Evolutionary conservation across 2,329 filamentous ascomycete genomes (phyloP), one percentile per base, ranked within the genome.

Genomic region (Penicillium sp.): DNA sequence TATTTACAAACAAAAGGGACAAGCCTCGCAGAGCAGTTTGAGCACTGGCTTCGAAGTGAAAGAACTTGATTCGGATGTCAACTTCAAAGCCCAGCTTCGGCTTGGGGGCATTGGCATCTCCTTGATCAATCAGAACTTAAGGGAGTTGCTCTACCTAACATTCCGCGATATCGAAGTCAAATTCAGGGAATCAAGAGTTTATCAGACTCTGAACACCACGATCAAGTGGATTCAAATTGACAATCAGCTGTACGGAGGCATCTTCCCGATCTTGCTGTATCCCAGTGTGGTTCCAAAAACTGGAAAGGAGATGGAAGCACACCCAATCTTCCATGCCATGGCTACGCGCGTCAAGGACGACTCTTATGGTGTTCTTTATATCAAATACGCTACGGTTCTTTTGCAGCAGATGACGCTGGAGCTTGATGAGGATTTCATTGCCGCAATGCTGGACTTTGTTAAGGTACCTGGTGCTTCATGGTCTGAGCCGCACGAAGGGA

Each of bases 181-280:
- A 53, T 95, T 93, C 69, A 88, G 83, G 49, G 93, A 98, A 63
- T 97, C 93, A n/a, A 80, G 83, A 17, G 75, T 96, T 13, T 95
- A 95, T 64, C 93, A 98, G 69, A 97, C 89, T 0, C 72, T 96
- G 54, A 91, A 88, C 42, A 76, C 93, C 44, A 87, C 88, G 0
- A 85, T 97, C 66, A 97, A 98, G 69, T 98, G 94, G 94, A 93
- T 98, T 24, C 93, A 98, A 69, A 87, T 98, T 59, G 93, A 98
- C 70, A 98, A 98, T 61, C 93, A 98, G 69, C 80, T 98, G 13
- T 98, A 98, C 63, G 94, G 94, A 26, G 93, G 94, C 24, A 90
- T 98, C 59, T 98, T 98, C 77, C 93, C 93, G 0, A 95, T 98
- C 72, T 82, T 98, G 28, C 77, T 98, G 50, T 98, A 98, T 66